Base-by-base conservation (phyloP, 352 stramenopile species). In the Pythium dissimile region DNA sequence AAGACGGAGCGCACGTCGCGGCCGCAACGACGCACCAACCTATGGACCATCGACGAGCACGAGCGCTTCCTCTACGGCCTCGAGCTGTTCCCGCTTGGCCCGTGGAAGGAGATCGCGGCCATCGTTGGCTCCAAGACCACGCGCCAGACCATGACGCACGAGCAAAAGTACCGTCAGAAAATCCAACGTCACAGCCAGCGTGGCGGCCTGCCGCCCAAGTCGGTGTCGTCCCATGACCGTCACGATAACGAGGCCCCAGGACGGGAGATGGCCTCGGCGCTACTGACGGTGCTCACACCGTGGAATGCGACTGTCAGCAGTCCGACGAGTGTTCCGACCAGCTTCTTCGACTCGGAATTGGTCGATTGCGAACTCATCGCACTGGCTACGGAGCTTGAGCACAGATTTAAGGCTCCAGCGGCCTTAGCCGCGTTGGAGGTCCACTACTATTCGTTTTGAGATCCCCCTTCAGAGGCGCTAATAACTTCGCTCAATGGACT, bases 81-180 rank as follows among this genome's bases (percentile, higher is more conserved):
- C 41, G 73, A 84, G 30, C n/a, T 73, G 46, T 84, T 79, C 49
- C 72, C 73, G 10, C 55, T 45, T 0, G 76, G 76, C 4, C 71
- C 73, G 0, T 84, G 76, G 73, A 80, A 81, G 59, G 57, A 69
- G 24, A 77, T 86, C 54, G 76, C 76, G 6, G 56, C 58, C 61
- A 16, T 54, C 7, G 46, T 54, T 11, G 46, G 46, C 46, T 43
- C 46, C 1, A 43, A 43, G 18, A 44, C 46, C 8, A 54, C 46
- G 5, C 66, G 71, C 7, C 75, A 82, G 58, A 82, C 71, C n/a
- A 80, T 83, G 72, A 78, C 66, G 18, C 74, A 84, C 24, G 67
- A 69, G 7, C 74, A 84, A 32, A 84, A 84, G 53, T 81, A 81
- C 24, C 59, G 59, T 9, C 51, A 67, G 51, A 67, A 67, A 38